A percentile compares a stretch with the other conserved stretches of the same genome.
phyloP scores from a whole-genome alignment of 129 eudicot species.

The Flaveria ramosissima region DNA sequence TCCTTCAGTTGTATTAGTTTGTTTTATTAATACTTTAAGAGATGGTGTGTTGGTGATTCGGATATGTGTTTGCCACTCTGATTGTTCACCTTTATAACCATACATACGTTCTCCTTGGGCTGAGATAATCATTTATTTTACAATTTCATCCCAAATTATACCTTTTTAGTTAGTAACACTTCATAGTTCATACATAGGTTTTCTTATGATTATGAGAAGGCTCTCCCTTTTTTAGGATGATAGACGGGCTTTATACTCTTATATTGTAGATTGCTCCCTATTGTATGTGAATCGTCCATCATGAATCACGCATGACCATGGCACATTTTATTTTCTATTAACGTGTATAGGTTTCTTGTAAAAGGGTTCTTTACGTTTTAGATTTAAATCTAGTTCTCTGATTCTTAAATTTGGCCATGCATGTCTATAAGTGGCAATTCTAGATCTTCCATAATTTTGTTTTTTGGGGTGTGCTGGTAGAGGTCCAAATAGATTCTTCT shows the following conservation, averaged over 20 bases:
- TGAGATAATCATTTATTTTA: not conserved
- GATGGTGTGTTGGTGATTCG: not conserved
- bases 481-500: not conserved
- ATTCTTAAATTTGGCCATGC: not conserved
- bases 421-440: not conserved
- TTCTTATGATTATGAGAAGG: not conserved
- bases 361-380: not conserved
- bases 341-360: not conserved
- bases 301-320: not conserved
- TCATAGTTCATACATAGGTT: not conserved
- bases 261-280: not conserved
- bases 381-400: constrained; percentile 1
- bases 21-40: not conserved
- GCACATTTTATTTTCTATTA: not conserved
- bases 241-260: not conserved
- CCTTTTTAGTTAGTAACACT: not conserved
- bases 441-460: not conserved
- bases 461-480: not conserved
- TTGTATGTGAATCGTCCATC: not conserved
- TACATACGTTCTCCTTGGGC: not conserved
- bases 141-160: not conserved
- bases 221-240: not conserved
- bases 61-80: not conserved
- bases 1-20: no score
- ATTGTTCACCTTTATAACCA: not conserved